Evolutionary conservation across 2,329 filamentous ascomycete species (phyloP).

Genomic region (Pseudocercospora crystallina): DNA sequence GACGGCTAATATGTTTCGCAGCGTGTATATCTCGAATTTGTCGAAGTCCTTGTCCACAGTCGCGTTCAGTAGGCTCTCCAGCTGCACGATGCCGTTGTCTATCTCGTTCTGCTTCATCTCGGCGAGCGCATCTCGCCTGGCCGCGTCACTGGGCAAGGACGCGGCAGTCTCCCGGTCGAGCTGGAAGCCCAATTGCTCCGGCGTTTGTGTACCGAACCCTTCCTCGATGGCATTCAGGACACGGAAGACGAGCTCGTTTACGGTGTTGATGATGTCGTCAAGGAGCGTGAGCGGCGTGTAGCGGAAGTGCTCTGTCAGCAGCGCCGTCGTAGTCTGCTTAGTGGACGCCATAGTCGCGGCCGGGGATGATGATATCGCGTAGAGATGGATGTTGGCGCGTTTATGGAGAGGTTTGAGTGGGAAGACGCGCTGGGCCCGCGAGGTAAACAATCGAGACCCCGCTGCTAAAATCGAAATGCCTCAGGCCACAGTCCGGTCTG

Average conservation of each 20-base stretch:
- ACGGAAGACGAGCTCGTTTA: conserved; percentile 90
- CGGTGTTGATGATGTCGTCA: conserved; percentile 95
- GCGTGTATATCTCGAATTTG: conserved; percentile 69
- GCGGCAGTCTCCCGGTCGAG: conserved; percentile 13
- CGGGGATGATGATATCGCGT: no score
- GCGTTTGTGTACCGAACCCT: conserved; percentile 71
- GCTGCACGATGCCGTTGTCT: conserved; percentile 67
- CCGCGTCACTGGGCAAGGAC: conserved; percentile 19
- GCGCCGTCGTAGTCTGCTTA: conserved; percentile 53
- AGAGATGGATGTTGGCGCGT: no score
- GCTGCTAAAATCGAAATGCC: no score
- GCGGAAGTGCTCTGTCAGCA: conserved; percentile 93
- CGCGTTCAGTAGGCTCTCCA: conserved; percentile 51
- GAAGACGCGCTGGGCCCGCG: no score
- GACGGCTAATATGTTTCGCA: conserved; percentile 67
- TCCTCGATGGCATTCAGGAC: conserved; percentile 85
- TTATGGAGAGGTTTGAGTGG: no score
- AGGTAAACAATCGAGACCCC: no score
- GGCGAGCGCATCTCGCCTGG: conserved; percentile 38
- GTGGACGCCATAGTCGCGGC: conserved; percentile 40
- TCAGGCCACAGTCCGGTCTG: no score
- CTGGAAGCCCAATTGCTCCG: conserved; percentile 75
- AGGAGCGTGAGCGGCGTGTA: conserved; percentile 90
- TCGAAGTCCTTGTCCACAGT: conserved; percentile 54
- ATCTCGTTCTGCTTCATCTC: conserved; percentile 57